phyloP scores from a whole-genome alignment of 192 early-diverging fungal species.

The Linnemannia zychae region DNA sequence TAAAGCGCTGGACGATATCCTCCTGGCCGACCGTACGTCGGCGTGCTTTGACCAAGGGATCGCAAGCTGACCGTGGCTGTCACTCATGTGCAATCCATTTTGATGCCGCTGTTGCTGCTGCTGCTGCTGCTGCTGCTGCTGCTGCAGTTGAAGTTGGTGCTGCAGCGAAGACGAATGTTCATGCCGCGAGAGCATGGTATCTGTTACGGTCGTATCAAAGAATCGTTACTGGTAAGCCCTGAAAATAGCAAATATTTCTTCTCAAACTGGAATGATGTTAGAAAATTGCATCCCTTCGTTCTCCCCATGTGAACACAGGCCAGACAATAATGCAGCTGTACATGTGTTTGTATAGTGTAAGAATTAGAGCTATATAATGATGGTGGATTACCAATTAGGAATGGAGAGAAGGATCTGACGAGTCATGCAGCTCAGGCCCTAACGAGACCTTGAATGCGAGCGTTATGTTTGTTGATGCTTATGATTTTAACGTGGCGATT shows the following conservation, averaged over 20 bases:
- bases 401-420: background rate
- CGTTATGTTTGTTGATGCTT: background rate
- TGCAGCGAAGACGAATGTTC: background rate
- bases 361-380: background rate
- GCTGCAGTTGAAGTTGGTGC: background rate
- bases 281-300: background rate
- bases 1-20: conserved; percentile 40
- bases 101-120: conserved; percentile 14
- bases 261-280: background rate
- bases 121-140: background rate
- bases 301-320: background rate
- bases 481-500: background rate
- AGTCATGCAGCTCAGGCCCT: conserved; percentile 1
- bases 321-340: background rate
- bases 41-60: conserved; percentile 36
- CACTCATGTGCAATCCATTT: background rate
- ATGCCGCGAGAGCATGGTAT: background rate
- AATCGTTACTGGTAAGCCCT: background rate
- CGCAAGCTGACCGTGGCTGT: conserved; percentile 28
- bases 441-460: background rate
- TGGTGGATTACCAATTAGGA: conserved; percentile 12
- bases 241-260: background rate
- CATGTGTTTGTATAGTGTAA: background rate
- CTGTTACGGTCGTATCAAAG: background rate
- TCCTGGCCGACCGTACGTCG: conserved; percentile 26